Conservation (phyloP, 768 basidiomycete genomes). For the Suillus discolor region DNA sequence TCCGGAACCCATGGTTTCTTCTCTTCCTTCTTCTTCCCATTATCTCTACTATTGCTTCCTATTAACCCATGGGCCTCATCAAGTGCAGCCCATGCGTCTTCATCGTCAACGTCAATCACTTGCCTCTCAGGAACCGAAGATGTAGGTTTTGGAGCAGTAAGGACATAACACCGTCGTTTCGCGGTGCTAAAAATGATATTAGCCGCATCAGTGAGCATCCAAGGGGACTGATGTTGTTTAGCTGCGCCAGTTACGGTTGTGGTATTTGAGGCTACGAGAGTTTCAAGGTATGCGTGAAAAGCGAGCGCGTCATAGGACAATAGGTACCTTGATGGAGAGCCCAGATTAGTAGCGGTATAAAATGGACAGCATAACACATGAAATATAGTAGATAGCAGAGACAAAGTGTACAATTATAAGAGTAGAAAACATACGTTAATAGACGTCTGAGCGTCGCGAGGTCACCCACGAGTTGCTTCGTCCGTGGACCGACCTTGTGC, state of each 20-base stretch:
- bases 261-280: constrained; percentile 69
- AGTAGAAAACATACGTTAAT: constrained; percentile 57
- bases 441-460: constrained; percentile 83
- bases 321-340: constrained; percentile 58
- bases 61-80: constrained; percentile 57
- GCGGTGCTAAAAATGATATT: constrained; percentile 83
- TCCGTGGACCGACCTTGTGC: constrained; percentile 94
- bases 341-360: constrained; percentile 16
- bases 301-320: constrained; percentile 89
- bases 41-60: not conserved
- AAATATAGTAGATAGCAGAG: not conserved
- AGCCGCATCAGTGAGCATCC: constrained; percentile 93
- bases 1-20: constrained; percentile 63
- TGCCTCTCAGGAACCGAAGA: constrained; percentile 22
- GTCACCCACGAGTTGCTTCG: constrained; percentile 89
- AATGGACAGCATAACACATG: not conserved
- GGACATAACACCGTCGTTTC: constrained; percentile 77
- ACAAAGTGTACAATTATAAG: not conserved
- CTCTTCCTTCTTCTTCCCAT: constrained; percentile 13
- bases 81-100: constrained; percentile 75
- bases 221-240: constrained; percentile 74
- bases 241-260: constrained; percentile 49
- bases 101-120: constrained; percentile 55
- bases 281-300: constrained; percentile 91
- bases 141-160: constrained; percentile 32